Percentiles rank a stretch among this genome's conserved stretches.
These are phyloP conservation scores for Vachellia collinsii DNA, from an alignment of 306 rosid species.

Conservation along the genomic window DNA sequence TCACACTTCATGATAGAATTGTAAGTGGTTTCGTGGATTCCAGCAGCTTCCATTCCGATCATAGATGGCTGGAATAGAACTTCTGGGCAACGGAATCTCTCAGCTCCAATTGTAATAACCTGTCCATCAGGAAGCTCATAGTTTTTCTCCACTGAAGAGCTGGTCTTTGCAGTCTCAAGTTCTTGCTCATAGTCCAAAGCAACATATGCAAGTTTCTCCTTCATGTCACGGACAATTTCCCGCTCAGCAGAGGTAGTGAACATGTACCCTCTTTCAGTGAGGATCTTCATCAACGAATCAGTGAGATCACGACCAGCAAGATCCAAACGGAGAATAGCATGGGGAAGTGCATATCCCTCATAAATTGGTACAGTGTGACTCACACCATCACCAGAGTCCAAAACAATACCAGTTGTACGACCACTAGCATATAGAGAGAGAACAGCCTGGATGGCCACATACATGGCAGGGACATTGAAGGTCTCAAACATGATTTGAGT, in stretches of 20 bases:
- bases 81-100: constrained; percentile 96
- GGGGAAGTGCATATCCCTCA: constrained; percentile 96
- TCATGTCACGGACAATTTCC: constrained; percentile 99
- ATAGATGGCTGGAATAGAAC: constrained; percentile 98
- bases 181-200: constrained; percentile 95
- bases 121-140: constrained; percentile 96
- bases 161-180: constrained; percentile 94
- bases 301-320: constrained; percentile 99
- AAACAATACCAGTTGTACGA: constrained; percentile 95
- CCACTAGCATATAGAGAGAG: constrained; percentile 97
- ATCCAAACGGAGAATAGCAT: constrained; percentile 95
- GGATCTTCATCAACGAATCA: constrained; percentile 93
- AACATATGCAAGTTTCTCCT: constrained; percentile 97
- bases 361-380: constrained; percentile 98
- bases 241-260: constrained; percentile 98
- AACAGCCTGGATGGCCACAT: constrained; percentile 96
- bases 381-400: constrained; percentile 98
- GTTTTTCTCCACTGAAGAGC: constrained; percentile 94
- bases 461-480: constrained; percentile 98
- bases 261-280: constrained; percentile 98
- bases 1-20: constrained; percentile 99
- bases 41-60: constrained; percentile 99
- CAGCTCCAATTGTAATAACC: constrained; percentile 95
- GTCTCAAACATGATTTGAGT: constrained; percentile 99
- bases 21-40: constrained; percentile 96